These are phyloP conservation scores for Penicillium mononematosum DNA, from an alignment of 495 filamentous ascomycete species.

Conservation along the genomic window DNA sequence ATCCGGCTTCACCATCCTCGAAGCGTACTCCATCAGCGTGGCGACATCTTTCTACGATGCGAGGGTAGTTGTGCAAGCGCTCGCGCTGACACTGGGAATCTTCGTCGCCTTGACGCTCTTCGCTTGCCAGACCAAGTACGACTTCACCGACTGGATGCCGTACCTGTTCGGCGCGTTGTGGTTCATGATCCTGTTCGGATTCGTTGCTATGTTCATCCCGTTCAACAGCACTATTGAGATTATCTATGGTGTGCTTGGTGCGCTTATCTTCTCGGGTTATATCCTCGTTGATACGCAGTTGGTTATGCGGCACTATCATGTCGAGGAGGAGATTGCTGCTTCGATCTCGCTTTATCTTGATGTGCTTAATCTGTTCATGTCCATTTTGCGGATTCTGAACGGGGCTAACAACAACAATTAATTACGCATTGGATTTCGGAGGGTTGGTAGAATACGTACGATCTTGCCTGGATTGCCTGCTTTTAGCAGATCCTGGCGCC, in stretches of 20 bases:
- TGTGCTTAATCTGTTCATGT: conserved; percentile 94
- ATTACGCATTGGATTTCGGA: background rate
- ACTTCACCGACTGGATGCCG: conserved; percentile 95
- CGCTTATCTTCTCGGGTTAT: conserved; percentile 88
- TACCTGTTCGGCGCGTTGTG: conserved; percentile 90
- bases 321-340: conserved; percentile 98
- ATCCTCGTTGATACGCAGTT: conserved; percentile 96
- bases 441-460: background rate
- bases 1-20: conserved; percentile 81
- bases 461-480: background rate
- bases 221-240: conserved; percentile 74
- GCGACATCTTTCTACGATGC: conserved; percentile 84
- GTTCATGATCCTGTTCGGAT: conserved; percentile 87
- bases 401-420: conserved; percentile 78
- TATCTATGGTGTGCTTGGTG: conserved; percentile 74
- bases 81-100: conserved; percentile 86
- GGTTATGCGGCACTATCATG: conserved; percentile 90
- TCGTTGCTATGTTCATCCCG: conserved; percentile 84
- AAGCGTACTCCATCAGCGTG: conserved; percentile 92
- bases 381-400: conserved; percentile 87
- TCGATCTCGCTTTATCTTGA: conserved; percentile 94
- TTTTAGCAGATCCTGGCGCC: background rate
- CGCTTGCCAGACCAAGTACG: conserved; percentile 96
- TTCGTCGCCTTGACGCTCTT: conserved; percentile 92
- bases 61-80: conserved; percentile 81